Base-by-base conservation (phyloP, 2,329 filamentous ascomycete species). In the Ilyonectria destructans region DNA sequence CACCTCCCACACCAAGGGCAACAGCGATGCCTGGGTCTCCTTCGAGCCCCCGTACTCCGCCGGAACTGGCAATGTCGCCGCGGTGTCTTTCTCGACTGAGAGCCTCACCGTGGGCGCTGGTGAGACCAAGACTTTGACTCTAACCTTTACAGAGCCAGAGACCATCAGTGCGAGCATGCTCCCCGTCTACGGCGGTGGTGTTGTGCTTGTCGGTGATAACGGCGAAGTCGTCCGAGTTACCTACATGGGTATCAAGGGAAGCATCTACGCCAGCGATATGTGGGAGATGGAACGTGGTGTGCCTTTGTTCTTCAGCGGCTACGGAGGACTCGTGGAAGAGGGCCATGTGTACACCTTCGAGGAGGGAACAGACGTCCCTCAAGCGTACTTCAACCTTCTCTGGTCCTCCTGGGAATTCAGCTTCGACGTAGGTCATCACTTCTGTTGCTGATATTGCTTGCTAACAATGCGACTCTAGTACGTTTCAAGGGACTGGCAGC, bases 201-300 rank as follows among this genome's bases (percentile, higher is more conserved):
- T 67, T 7, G 19, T 57, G n/a, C 19, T 67, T 12, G 33, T 37
- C 10, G 64, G 64, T 2, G 46, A 43, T 17, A 67, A 67, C 37
- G 51, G 51, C 13, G 64, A 67, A 7, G 40, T 54, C 17, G 43
- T 67, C 12, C 33, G 37, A 17, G 40, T 62, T n/a, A 62, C 64
- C 37, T 67, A 67, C 45, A 57, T 67, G 49, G 64, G 64, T 52
- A 62, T 67, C 33, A 67, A 67, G 23, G 58, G 64, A 40, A 62
- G 58, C 33, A 46, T 67, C 17, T 56, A 62, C 23, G 58, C 52
- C 5, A 54, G 49, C 33, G 58, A 62, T 21, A 57, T 49, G 9
- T 59, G 64, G 64, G 52, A 67, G 19, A 62, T 62, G 59, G n/a
- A 57, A 15, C 59, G 59, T n/a, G 64, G 59, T 26, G 19, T 37